A percentile compares a stretch with the other conserved stretches of the same genome.
phyloP scores from a whole-genome alignment of 1,284 basidiomycete species.

The Cryptococcus sp. region DNA sequence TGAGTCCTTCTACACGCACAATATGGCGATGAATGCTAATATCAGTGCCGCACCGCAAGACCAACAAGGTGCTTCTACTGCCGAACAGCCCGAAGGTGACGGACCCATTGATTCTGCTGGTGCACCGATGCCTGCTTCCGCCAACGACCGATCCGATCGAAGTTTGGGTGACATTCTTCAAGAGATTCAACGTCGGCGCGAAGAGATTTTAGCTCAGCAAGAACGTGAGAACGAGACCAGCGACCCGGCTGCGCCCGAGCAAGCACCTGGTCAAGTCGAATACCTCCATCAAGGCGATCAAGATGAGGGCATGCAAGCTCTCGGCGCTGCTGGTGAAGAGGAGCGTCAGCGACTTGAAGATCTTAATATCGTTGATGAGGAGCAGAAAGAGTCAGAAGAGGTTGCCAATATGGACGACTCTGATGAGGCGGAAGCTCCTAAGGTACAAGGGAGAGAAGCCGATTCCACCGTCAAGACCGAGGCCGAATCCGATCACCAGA shows the following conservation, averaged over 20 bases:
- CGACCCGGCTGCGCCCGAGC: constrained; percentile 41
- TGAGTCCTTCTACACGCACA: constrained; percentile 8
- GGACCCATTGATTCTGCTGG: constrained; percentile 39
- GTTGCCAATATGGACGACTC: constrained; percentile 14
- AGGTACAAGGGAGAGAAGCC: constrained; percentile 2
- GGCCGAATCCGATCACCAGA: constrained; percentile 15
- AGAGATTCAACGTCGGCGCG: constrained; percentile 76
- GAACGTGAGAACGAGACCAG: constrained; percentile 43
- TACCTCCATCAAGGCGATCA: constrained; percentile 70
- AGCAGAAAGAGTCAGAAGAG: constrained; percentile 29
- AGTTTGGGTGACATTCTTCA: constrained; percentile 80
- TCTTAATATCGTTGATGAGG: constrained; percentile 68
- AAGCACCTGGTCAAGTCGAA: constrained; percentile 64
- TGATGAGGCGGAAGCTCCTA: constrained; percentile 5
- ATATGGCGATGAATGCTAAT: constrained; percentile 6
- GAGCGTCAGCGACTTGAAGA: constrained; percentile 77
- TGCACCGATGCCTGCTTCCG: constrained; percentile 43
- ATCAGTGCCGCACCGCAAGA: constrained; percentile 19
- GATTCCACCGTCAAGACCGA: constrained; percentile 18
- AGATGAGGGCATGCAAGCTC: constrained; percentile 77
- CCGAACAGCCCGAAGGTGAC: constrained; percentile 36
- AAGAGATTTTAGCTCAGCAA: constrained; percentile 70
- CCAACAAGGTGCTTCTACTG: constrained; percentile 23
- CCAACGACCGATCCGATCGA: constrained; percentile 53
- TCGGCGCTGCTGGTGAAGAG: constrained; percentile 80